Evolutionary conservation across 768 basidiomycete species (phyloP), one percentile per base, ranked within the genome.

Genomic region (Psilocybe cubensis): DNA sequence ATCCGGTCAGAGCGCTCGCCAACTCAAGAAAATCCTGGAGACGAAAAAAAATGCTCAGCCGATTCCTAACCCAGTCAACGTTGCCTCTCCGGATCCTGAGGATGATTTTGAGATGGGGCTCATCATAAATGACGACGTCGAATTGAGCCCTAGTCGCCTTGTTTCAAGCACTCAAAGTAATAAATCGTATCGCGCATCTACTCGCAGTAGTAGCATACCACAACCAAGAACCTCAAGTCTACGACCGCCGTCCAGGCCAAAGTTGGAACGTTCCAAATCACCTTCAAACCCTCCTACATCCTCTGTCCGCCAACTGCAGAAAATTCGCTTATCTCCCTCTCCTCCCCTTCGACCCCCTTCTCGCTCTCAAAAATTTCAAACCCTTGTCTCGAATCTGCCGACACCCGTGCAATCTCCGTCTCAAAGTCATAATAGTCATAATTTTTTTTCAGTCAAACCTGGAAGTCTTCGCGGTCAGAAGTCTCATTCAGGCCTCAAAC

Each of bases 51-150:
- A 78, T 44, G 83, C 84, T 18, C 80, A 81, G 21, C 73, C 73
- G 17, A 59, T 71, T 25, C 70, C 62, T 42, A 68, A 69, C 35
- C 67, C 68, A 18, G 69, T 80, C 61, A 87, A 83, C 61, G 67
- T 82, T 6, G 74, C 84, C 23, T 79, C 73, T 56, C 82, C 86
- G 14, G 84, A 92, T 70, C 83, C 79, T 11, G 92, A 94, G 64
- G 92, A 94, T 58, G 90, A 93, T 69, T 93, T 94, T 60, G 92
- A 95, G 72, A 82, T 82, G 58, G 92, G 92, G 12, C 85, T 95
- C 51, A 82, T 93, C 61, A 87, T 95, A 64, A 87, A 89, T 65
- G 89, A 91, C 60, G 92, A 92, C 68, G 83, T 81, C 52, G 91
- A 94, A 67, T 84, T 94, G 46, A 92, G 88, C 67, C 89, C 91